Conservation (phyloP, 2,329 filamentous ascomycete genomes). For the Cladosporium sp. region DNA sequence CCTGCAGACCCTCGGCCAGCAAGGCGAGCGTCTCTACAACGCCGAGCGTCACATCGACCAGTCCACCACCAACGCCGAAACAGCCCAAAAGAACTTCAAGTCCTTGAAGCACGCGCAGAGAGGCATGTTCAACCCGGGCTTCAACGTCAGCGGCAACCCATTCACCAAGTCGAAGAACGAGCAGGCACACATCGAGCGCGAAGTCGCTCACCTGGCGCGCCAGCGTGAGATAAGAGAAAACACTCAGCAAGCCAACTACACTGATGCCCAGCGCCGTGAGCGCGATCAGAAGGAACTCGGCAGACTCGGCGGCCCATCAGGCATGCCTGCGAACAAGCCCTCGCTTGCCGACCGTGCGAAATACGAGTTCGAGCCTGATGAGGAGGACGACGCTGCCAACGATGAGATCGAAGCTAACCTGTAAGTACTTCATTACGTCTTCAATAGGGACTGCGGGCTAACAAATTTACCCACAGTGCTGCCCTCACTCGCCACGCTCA, state of each 20-base stretch:
- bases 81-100: conserved; percentile 64
- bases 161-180: conserved; percentile 64
- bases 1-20: conserved; percentile 71
- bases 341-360: conserved; percentile 66
- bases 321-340: conserved; percentile 28
- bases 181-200: conserved; percentile 41
- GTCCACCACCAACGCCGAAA: conserved; percentile 54
- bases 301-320: conserved; percentile 43
- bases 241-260: conserved; percentile 60
- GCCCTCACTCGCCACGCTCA: conserved; percentile 63
- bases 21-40: conserved; percentile 79
- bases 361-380: conserved; percentile 78
- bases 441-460: neutral
- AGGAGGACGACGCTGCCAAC: conserved; percentile 66
- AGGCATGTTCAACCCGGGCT: conserved; percentile 74
- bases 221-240: conserved; percentile 43
- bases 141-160: conserved; percentile 41
- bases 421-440: conserved; percentile 25
- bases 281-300: conserved; percentile 60
- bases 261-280: conserved; percentile 60
- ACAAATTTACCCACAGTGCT: conserved; percentile 49
- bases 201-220: conserved; percentile 7
- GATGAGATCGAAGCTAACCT: conserved; percentile 46
- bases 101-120: conserved; percentile 84
- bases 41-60: conserved; percentile 82